Percentiles rank a stretch among this genome's conserved stretches.
These are phyloP conservation scores for Torrubiella hemipterigena DNA, from an alignment of 2,329 filamentous ascomycete species.

Conservation along the genomic window DNA sequence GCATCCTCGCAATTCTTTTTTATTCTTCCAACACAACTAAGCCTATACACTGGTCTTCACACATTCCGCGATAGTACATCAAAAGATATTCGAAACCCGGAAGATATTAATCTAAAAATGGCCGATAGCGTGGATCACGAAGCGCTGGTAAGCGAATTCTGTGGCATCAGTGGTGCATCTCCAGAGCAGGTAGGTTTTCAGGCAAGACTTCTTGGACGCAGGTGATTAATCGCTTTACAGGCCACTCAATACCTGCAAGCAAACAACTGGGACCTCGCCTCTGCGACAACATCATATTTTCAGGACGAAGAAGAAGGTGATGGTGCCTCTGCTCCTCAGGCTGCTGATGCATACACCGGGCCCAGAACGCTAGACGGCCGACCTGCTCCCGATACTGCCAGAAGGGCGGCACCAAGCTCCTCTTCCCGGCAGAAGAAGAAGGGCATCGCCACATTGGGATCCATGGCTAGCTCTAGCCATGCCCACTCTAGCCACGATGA, in stretches of 20 bases:
- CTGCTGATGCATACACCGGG: slow-evolving; percentile 44
- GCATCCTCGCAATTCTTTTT: neutral
- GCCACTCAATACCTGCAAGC: slow-evolving; percentile 54
- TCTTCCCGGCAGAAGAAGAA: slow-evolving; percentile 38
- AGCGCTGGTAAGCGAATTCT: slow-evolving; percentile 38
- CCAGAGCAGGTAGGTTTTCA: slow-evolving; percentile 29
- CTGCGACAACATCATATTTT: slow-evolving; percentile 52
- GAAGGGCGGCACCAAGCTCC: slow-evolving; percentile 16
- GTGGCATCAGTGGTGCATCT: slow-evolving; percentile 39
- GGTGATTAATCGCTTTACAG: slow-evolving; percentile 24
- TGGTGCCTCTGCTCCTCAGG: slow-evolving; percentile 22
- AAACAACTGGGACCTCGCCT: slow-evolving; percentile 54
- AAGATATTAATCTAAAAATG: slow-evolving; percentile 18
- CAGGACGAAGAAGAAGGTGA: slow-evolving; percentile 38
- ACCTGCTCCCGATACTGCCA: slow-evolving; percentile 45
- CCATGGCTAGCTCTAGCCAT: slow-evolving; percentile 31
- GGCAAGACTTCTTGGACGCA: neutral
- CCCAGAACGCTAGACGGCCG: slow-evolving; percentile 52
- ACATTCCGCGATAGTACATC: neutral
- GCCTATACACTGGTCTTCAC: no score
- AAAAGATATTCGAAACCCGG: slow-evolving; percentile 16
- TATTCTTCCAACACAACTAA: neutral
- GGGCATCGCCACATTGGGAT: slow-evolving; percentile 49
- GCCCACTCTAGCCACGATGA: slow-evolving; percentile 45
- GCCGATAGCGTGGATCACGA: slow-evolving; percentile 25